Percentiles rank a stretch among this genome's conserved stretches.
Conservation (phyloP, 2,329 filamentous ascomycete species). For the Venturia nashicola region DNA sequence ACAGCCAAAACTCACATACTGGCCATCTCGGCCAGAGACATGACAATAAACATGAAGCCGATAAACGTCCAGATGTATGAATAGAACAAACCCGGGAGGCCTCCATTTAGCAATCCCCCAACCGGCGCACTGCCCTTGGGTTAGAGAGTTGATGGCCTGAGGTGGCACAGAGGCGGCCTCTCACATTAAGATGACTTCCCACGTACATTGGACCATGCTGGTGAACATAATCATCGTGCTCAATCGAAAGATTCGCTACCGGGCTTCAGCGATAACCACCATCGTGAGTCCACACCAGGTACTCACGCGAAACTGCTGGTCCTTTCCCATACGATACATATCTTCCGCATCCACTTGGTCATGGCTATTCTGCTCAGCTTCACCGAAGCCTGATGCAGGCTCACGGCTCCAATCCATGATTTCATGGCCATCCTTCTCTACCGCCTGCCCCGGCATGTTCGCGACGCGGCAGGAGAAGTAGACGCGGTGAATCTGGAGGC, state of each 20-base stretch:
- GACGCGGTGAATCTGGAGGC: neutral
- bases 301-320: slow-evolving; percentile 10
- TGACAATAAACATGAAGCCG: slow-evolving; percentile 21
- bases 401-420: neutral
- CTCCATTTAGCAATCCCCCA: slow-evolving; percentile 17
- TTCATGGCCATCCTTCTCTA: slow-evolving; percentile 1
- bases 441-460: neutral
- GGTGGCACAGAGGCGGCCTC: neutral
- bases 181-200: slow-evolving; percentile 11
- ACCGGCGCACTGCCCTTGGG: neutral
- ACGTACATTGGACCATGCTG: slow-evolving; percentile 8
- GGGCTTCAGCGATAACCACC: neutral
- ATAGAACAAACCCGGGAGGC: slow-evolving; percentile 23
- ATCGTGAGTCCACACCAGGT: neutral
- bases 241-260: slow-evolving; percentile 9
- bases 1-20: slow-evolving; percentile 13
- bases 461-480: neutral
- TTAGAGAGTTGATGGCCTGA: neutral
- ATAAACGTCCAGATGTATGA: slow-evolving; percentile 21
- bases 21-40: slow-evolving; percentile 23
- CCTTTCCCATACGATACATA: slow-evolving; percentile 12
- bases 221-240: slow-evolving; percentile 11
- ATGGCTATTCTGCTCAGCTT: neutral
- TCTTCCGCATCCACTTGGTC: slow-evolving; percentile 5
- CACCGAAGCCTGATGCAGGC: neutral